A percentile compares a stretch with the other conserved stretches of the same genome.
These are phyloP conservation scores for Corylus heterophylla DNA, from an alignment of 306 rosid genomes.

Conservation along the genomic window DNA sequence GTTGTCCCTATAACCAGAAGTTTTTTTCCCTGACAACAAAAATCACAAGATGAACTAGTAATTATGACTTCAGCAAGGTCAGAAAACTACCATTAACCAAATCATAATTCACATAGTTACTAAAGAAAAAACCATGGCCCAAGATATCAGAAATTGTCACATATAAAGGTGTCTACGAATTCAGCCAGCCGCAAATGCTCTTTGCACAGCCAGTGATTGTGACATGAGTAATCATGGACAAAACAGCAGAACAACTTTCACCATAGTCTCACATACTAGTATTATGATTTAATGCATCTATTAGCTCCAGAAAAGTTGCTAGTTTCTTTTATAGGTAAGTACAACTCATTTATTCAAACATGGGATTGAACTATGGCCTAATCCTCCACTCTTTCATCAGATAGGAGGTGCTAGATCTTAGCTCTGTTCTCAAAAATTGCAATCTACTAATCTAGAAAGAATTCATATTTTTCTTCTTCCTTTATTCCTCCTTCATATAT, in stretches of 20 bases:
- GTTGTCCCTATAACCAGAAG: constrained; percentile 92
- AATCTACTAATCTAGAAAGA: no score
- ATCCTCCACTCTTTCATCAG: no score
- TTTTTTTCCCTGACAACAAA: constrained; percentile 76
- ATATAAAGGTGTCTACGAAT: background rate
- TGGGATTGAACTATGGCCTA: background rate
- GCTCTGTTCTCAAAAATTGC: no score
- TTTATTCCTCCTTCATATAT: no score
- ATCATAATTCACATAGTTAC: background rate
- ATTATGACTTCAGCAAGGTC: constrained; percentile 9
- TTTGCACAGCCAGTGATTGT: constrained; percentile 22
- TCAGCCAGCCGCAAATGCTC: background rate
- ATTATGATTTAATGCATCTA: background rate
- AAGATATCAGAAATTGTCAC: constrained; percentile 2
- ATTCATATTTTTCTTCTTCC: no score
- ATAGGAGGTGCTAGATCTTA: no score
- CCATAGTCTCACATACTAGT: constrained; percentile 12
- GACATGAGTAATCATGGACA: constrained; percentile 24
- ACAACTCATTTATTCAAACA: background rate
- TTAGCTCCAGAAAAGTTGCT: no score
- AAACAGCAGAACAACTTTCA: constrained; percentile 5
- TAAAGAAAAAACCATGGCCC: background rate
- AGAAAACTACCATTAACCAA: background rate
- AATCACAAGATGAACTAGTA: constrained; percentile 18
- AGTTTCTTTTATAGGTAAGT: background rate